phyloP scores from a whole-genome alignment of 345 rosid genomes.

The Sapria himalayana region DNA sequence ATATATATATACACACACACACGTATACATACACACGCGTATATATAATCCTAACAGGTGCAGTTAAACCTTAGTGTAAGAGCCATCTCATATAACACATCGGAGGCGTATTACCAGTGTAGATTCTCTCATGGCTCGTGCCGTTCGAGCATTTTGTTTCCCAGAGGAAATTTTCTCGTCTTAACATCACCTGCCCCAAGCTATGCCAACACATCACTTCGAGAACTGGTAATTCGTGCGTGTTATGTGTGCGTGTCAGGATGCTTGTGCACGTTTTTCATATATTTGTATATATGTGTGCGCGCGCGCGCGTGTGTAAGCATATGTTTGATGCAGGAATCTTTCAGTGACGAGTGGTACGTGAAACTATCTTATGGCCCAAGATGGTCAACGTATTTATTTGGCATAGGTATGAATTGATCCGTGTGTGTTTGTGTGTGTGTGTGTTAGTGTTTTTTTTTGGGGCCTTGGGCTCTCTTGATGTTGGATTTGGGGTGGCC shows the following conservation, averaged over 20 bases:
- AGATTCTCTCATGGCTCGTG: constrained; percentile 34
- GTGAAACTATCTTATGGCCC: constrained; percentile 70
- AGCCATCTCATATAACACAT: constrained; percentile 50
- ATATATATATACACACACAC: no score
- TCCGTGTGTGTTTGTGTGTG: no score
- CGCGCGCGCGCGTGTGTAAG: no score
- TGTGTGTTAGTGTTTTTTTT: no score
- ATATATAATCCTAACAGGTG: no score
- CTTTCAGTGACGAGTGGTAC: constrained; percentile 30
- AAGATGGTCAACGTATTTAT: constrained; percentile 72
- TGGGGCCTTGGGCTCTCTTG: constrained; percentile 1
- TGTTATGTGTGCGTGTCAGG: constrained; percentile 3
- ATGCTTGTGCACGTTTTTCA: no score
- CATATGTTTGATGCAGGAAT: constrained; percentile 30
- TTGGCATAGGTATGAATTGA: constrained; percentile 83
- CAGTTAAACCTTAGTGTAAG: constrained; percentile 29
- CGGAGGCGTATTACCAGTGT: constrained; percentile 61
- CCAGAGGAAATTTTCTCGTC: constrained; percentile 35
- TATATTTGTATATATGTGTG: no score
- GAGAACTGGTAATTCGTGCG: constrained; percentile 34
- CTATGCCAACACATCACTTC: no score
- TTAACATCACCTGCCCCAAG: constrained; percentile 52
- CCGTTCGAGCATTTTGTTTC: constrained; percentile 36
- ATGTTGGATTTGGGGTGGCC: constrained; percentile 28
- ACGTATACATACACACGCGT: no score